Evolutionary conservation across 495 filamentous ascomycete genomes (phyloP).

Genomic region (Chaetomium tenue): DNA sequence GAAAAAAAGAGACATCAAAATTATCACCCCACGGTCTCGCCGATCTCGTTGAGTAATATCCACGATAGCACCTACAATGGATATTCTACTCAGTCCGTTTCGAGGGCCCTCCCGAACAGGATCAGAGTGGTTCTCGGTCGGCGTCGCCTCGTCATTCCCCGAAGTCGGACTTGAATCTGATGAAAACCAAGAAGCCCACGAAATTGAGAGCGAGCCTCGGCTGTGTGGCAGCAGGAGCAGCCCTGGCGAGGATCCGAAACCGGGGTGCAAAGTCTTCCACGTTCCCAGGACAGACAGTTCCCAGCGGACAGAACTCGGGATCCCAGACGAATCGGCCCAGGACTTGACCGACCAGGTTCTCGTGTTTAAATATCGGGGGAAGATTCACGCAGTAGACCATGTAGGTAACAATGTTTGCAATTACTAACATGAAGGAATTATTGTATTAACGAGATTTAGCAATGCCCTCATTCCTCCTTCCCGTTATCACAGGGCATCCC

Average conservation of each 20-base stretch:
- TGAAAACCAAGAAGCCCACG: conserved; percentile 29
- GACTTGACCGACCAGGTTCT: conserved; percentile 58
- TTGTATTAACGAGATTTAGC: conserved; percentile 36
- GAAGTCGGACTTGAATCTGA: conserved; percentile 39
- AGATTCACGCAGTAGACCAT: conserved; percentile 60
- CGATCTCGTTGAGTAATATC: no score
- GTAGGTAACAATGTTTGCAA: conserved; percentile 40
- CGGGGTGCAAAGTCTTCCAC: conserved; percentile 56
- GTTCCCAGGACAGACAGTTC: conserved; percentile 47
- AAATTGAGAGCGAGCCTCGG: neutral
- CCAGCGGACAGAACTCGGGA: conserved; percentile 44
- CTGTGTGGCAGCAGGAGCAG: conserved; percentile 25
- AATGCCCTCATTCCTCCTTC: conserved; percentile 61
- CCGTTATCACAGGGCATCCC: conserved; percentile 55
- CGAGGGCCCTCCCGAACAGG: conserved; percentile 32
- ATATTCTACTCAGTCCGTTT: conserved; percentile 29
- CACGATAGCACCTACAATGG: neutral
- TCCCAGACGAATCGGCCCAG: conserved; percentile 26
- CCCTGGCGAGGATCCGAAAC: conserved; percentile 31
- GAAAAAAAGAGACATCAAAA: no score
- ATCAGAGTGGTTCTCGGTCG: conserved; percentile 47
- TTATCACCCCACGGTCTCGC: no score
- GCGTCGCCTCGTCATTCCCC: conserved; percentile 51
- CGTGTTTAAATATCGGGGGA: conserved; percentile 57
- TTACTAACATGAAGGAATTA: neutral